Conservation (phyloP, 306 rosid species). For the Ziziphus jujuba region DNA sequence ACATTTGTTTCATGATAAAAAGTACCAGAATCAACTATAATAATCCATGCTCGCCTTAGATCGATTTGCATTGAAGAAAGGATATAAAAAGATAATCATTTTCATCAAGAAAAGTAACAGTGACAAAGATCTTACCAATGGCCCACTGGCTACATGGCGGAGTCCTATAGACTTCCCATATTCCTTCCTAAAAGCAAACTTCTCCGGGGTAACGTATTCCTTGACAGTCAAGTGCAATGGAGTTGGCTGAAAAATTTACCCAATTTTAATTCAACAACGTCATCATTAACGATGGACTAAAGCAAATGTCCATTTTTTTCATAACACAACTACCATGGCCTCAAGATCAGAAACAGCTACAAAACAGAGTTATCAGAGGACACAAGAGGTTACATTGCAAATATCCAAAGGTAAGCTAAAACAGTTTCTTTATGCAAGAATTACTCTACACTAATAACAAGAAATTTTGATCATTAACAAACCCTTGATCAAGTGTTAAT, state of each 20-base stretch:
- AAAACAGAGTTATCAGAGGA: slow-evolving; percentile 16
- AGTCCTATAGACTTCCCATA: slow-evolving; percentile 94
- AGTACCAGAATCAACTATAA: not conserved
- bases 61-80: slow-evolving; percentile 2
- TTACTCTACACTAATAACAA: not conserved
- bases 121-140: slow-evolving; percentile 63
- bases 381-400: not conserved
- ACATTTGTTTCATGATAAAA: not conserved
- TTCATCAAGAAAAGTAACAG: slow-evolving; percentile 4
- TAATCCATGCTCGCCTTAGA: not conserved
- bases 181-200: slow-evolving; percentile 88
- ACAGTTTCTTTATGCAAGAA: not conserved
- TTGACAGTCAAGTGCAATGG: slow-evolving; percentile 93
- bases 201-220: slow-evolving; percentile 85
- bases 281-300: not conserved
- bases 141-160: slow-evolving; percentile 92
- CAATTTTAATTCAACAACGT: slow-evolving; percentile 5
- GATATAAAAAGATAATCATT: slow-evolving; percentile 11
- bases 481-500: slow-evolving; percentile 95
- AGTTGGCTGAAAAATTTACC: slow-evolving; percentile 69
- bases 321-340: slow-evolving; percentile 16
- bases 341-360: not conserved
- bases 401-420: not conserved
- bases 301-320: not conserved
- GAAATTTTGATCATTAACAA: slow-evolving; percentile 25